Conservation (phyloP, 2,329 filamentous ascomycete species). For the Phoma herbarum region DNA sequence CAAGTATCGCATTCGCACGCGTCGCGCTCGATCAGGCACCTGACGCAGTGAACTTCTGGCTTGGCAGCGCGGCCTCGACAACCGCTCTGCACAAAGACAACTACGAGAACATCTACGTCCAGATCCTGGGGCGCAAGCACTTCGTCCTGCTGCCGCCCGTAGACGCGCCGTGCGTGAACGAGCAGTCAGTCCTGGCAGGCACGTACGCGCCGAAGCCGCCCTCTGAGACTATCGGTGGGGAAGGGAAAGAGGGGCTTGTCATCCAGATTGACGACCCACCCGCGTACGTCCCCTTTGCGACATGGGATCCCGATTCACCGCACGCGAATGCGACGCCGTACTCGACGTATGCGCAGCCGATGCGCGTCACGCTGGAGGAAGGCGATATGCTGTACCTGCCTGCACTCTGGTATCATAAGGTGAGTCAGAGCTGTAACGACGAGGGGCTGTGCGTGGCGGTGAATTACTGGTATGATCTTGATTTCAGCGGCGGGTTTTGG, state of each 20-base stretch:
- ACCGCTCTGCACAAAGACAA: slow-evolving; percentile 83
- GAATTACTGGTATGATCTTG: slow-evolving; percentile 90
- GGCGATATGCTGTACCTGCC: slow-evolving; percentile 87
- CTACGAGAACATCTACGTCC: slow-evolving; percentile 86
- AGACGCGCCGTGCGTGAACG: slow-evolving; percentile 73
- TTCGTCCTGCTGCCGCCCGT: slow-evolving; percentile 78
- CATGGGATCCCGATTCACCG: slow-evolving; percentile 76
- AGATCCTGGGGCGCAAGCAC: slow-evolving; percentile 75
- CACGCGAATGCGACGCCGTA: slow-evolving; percentile 60
- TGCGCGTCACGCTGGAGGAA: slow-evolving; percentile 73
- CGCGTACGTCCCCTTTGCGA: slow-evolving; percentile 71
- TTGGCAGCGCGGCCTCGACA: slow-evolving; percentile 72
- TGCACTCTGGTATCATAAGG: slow-evolving; percentile 84
- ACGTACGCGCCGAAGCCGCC: slow-evolving; percentile 62
- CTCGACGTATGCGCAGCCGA: slow-evolving; percentile 66
- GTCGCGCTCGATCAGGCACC: slow-evolving; percentile 72
- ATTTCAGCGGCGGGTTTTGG: slow-evolving; percentile 75
- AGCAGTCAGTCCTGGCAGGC: slow-evolving; percentile 65
- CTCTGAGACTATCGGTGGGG: no score
- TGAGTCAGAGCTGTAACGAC: slow-evolving; percentile 72
- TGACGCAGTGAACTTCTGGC: slow-evolving; percentile 85
- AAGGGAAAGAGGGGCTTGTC: slow-evolving; percentile 27
- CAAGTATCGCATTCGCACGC: slow-evolving; percentile 74
- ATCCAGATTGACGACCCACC: slow-evolving; percentile 45
- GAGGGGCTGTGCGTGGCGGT: slow-evolving; percentile 80